Conservation (phyloP, 1,284 basidiomycete genomes). For the Pseudozyma flocculosa region DNA sequence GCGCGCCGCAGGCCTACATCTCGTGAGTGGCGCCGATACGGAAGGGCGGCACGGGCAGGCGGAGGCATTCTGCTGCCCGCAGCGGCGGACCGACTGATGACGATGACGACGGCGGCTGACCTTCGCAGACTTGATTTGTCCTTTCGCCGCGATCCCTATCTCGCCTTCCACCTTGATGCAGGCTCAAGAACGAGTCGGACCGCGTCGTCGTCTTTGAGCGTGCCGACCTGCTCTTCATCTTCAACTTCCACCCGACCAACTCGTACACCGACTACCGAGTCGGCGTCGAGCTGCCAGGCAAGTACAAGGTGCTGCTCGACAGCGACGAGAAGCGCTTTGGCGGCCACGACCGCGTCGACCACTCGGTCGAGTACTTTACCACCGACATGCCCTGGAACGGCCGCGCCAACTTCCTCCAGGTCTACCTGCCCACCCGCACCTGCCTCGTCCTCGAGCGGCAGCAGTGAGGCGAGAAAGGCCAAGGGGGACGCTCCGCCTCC, state of each 20-base stretch:
- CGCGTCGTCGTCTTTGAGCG: slow-evolving; percentile 84
- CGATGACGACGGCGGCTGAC: too few species aligned
- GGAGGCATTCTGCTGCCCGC: too few species aligned
- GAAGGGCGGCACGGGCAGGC: too few species aligned
- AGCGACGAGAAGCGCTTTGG: slow-evolving; percentile 79
- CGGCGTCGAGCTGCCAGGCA: slow-evolving; percentile 81
- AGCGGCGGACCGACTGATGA: too few species aligned
- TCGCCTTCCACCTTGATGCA: too few species aligned
- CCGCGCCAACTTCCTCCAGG: slow-evolving; percentile 71
- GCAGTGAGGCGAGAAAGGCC: too few species aligned
- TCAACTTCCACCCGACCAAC: slow-evolving; percentile 88
- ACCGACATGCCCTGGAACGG: slow-evolving; percentile 88
- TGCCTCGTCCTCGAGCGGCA: slow-evolving; percentile 66
- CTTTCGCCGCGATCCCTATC: too few species aligned
- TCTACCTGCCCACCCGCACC: slow-evolving; percentile 75
- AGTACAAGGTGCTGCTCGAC: slow-evolving; percentile 77
- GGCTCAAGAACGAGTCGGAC: slow-evolving; percentile 78
- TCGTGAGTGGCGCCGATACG: slow-evolving; percentile 13
- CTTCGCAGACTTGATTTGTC: too few species aligned
- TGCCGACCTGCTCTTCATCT: slow-evolving; percentile 86
- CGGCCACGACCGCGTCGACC: slow-evolving; percentile 78
- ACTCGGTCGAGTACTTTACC: slow-evolving; percentile 70
- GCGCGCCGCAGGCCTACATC: slow-evolving; percentile 68
- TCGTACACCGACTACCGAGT: slow-evolving; percentile 92
- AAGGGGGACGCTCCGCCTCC: too few species aligned